A percentile compares a stretch with the other conserved stretches of the same genome.
phyloP scores from a whole-genome alignment of 352 stramenopile species.

The Phytopythium ostracodes region DNA sequence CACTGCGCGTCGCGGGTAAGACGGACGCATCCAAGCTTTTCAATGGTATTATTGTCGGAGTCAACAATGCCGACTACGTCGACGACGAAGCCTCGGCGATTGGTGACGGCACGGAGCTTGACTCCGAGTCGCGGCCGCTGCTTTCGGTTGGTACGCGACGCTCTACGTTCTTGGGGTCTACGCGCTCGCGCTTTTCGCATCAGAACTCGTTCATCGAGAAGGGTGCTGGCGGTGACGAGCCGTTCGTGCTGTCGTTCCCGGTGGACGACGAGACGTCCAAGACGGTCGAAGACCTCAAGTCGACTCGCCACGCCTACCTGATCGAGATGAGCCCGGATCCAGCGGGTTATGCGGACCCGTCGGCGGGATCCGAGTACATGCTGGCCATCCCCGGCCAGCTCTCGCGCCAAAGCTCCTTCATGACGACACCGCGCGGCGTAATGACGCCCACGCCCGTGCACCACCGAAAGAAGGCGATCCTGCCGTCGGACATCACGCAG shows the following conservation, averaged over 20 bases:
- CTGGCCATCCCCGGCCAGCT: constrained; percentile 54
- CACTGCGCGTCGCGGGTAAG: constrained; percentile 59
- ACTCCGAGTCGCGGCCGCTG: constrained; percentile 39
- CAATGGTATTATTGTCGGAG: constrained; percentile 67
- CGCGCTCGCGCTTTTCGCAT: constrained; percentile 39
- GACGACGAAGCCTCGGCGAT: constrained; percentile 16
- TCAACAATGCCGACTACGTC: constrained; percentile 44
- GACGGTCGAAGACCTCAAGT: constrained; percentile 41
- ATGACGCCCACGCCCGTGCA: constrained; percentile 31
- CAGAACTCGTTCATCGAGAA: constrained; percentile 34
- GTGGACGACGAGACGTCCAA: constrained; percentile 63
- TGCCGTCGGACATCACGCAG: constrained; percentile 68
- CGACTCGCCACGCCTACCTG: constrained; percentile 65
- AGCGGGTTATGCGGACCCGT: constrained; percentile 29
- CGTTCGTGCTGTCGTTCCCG: constrained; percentile 75
- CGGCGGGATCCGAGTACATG: constrained; percentile 54
- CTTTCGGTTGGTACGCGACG: constrained; percentile 30
- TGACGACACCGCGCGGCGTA: constrained; percentile 19
- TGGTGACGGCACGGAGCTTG: constrained; percentile 13
- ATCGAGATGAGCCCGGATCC: constrained; percentile 73
- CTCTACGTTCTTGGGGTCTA: constrained; percentile 43
- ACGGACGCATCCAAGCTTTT: constrained; percentile 49
- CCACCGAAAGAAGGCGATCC: constrained; percentile 26
- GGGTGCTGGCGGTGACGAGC: constrained; percentile 27
- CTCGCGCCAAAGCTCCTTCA: constrained; percentile 5